Base-by-base conservation (phyloP, 108 stramenopile genomes). In the Craspedostauros australis region DNA sequence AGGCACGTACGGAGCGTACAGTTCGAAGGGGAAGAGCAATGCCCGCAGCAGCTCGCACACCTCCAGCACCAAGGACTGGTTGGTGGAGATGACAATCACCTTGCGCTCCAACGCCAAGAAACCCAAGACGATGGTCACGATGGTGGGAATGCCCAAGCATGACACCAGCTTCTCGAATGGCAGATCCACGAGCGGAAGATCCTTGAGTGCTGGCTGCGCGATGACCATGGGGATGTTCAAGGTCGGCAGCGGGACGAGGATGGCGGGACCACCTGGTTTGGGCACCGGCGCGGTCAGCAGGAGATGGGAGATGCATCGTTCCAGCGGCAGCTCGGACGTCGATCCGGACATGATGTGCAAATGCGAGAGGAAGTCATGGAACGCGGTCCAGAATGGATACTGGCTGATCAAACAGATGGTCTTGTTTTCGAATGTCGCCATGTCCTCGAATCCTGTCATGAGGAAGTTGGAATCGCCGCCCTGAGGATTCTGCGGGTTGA, bases 361-460 rank as follows among this genome's bases (percentile, higher is more conserved):
- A 68, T 91, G 83, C 18, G 77, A 81, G 3, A 91, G 71, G 56
- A 88, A 91, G 0, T 72, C 77, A 15, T 79, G 79, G 64, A 88
- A 86, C n/a, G 84, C 86, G 8, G 82, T 85, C 90, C 90, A 91
- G 43, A 76, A 91, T 5, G 90, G 86, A 60, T 75, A 83, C 23
- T 86, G 68, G 31, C 86, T 80, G 3, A 91, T 65, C 39, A 91
- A 66, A 41, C 86, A 88, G 26, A 91, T 86, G 0, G 90, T 91
- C 39, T 91, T 91, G 67, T 81, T 80, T 59, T 91, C 86, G 41
- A 85, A 91, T 7, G 90, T 84, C 42, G 77, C 76, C 60, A 82
- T 64, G 25, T 86, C 81, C 32, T 86, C 86, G 66, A 91, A 88
- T 11, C 68, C 75, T 19, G 73, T 75, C 21, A 87, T 51, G 14